These are phyloP conservation scores for Chaetomium fimeti DNA, from an alignment of 495 filamentous ascomycete species.

Conservation along the genomic window DNA sequence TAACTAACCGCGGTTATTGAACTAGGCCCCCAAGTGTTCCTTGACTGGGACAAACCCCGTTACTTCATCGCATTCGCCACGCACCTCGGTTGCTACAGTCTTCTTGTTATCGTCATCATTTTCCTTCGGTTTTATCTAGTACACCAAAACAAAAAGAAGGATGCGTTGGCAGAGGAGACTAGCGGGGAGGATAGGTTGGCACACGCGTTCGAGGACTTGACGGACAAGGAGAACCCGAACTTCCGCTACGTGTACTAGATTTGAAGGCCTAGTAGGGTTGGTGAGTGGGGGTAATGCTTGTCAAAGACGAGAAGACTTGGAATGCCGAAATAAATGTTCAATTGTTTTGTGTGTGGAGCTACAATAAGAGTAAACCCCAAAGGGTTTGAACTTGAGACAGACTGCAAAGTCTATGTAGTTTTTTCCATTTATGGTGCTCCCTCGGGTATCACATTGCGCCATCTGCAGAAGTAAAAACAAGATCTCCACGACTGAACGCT, in stretches of 20 bases:
- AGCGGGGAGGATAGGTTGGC: slow-evolving; percentile 40
- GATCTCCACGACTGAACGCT: too few species aligned
- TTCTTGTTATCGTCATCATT: slow-evolving; percentile 48
- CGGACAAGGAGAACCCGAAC: slow-evolving; percentile 57
- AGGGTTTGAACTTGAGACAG: too few species aligned
- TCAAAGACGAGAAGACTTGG: too few species aligned
- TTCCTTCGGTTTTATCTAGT: slow-evolving; percentile 50
- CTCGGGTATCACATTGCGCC: too few species aligned
- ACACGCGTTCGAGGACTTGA: slow-evolving; percentile 59
- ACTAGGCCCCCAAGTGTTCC: slow-evolving; percentile 53
- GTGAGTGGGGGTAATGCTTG: too few species aligned
- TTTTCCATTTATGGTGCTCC: too few species aligned
- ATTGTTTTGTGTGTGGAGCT: too few species aligned
- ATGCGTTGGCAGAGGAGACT: slow-evolving; percentile 46
- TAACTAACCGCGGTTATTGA: not conserved
- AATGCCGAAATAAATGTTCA: too few species aligned
- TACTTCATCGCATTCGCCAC: slow-evolving; percentile 57
- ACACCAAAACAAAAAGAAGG: slow-evolving; percentile 48
- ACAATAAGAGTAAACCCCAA: too few species aligned
- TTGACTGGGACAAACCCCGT: slow-evolving; percentile 47
- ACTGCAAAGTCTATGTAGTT: too few species aligned
- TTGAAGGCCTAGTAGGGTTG: too few species aligned
- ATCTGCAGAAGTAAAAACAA: too few species aligned
- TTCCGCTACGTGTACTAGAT: slow-evolving; percentile 49
- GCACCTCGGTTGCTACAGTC: slow-evolving; percentile 54